Conservation (phyloP, 192 early-diverging fungal species). For the Gamsiella multidivaricata region DNA sequence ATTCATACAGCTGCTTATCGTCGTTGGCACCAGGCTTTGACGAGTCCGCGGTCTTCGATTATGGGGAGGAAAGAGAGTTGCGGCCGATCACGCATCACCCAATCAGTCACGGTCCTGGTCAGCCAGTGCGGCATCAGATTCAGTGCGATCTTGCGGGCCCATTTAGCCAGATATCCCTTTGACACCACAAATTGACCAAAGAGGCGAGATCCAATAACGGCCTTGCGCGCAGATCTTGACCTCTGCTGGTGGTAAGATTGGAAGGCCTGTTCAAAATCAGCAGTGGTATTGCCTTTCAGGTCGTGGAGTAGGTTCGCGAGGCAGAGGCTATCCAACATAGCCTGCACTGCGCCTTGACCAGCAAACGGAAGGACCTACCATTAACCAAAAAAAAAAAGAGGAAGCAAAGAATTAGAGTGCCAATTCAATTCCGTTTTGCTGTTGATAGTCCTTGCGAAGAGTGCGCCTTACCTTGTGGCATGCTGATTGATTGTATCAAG, state of each 20-base stretch:
- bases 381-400: neutral
- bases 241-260: slow-evolving; percentile 8
- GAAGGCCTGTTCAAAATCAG: slow-evolving; percentile 11
- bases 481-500: slow-evolving; percentile 2
- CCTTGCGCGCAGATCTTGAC: neutral
- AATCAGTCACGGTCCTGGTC: neutral
- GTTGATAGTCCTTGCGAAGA: neutral
- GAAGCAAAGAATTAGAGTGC: neutral
- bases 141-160: slow-evolving; percentile 14
- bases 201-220: slow-evolving; percentile 24
- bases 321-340: slow-evolving; percentile 35
- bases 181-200: slow-evolving; percentile 27
- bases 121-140: slow-evolving; percentile 12
- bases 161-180: slow-evolving; percentile 1
- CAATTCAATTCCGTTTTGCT: neutral
- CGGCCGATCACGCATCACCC: slow-evolving; percentile 32
- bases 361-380: slow-evolving; percentile 30
- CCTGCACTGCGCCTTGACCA: slow-evolving; percentile 28
- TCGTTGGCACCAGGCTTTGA: slow-evolving; percentile 20
- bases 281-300: neutral
- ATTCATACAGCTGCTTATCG: too few species aligned
- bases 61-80: slow-evolving; percentile 23
- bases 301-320: slow-evolving; percentile 24
- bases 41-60: slow-evolving; percentile 20
- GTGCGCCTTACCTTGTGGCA: slow-evolving; percentile 24